Evolutionary conservation across 73 alveolate species (phyloP), one percentile per base, ranked within the genome.

Genomic region (Paramecium sonneborni): DNA sequence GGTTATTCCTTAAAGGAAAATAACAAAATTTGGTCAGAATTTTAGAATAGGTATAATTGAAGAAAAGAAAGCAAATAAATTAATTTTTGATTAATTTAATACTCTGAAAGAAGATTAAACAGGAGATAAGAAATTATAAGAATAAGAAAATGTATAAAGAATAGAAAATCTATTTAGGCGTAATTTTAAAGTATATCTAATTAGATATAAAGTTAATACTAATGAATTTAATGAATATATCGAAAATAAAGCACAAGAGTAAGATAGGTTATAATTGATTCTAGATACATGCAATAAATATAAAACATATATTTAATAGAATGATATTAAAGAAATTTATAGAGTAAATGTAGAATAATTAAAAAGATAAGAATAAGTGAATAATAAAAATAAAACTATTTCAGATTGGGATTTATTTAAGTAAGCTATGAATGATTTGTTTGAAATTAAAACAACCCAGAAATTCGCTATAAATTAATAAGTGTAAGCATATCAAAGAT

Each of bases 1-100:
- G 28, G 41, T 79, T n/a, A 79, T 79, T 6, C 90, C 90, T 23
- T 79, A 79, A 24, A 79, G 90, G 41, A 79, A 79, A 43, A 79
- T 79, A 5, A 79, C 90, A 6, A 79, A 44, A 43, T 79, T 79
- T 79, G 90, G 90, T 11, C 5, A 79, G 12, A 79, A 79, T 6
- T 79, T 43, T 79, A 79, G 90, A 43, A 79, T 79, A 39, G 74
- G 55, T 8, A 20, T 43, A 20, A 2, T 9, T 20, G n/a, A 11
- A 12, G 84, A 62, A 11, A 62, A 62, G 20, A 26, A 6, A 12
- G 39, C 6, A 4, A 23, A 38, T 41, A 26, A 79, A 79, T 46
- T 79, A 43, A 21, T 11, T 0, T 23, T 79, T 20, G 76, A 79
- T 79, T 38, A 39, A 18, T 79, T 18, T 79, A 48, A 79, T 46